Base-by-base conservation (phyloP, 192 early-diverging fungal species). In the Coemansia aciculifera region DNA sequence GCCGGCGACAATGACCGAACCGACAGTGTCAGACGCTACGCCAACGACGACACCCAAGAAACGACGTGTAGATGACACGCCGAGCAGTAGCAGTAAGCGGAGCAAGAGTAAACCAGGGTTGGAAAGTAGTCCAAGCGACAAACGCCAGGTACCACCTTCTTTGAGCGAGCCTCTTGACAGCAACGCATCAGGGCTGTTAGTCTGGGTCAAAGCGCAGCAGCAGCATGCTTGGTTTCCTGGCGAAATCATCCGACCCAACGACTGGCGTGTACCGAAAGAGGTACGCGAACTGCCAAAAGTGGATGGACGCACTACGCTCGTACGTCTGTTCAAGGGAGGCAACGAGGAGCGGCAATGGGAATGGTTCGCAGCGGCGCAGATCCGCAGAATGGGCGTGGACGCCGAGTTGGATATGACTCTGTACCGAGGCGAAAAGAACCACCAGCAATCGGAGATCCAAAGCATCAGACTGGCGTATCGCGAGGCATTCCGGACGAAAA, bases 151-250 rank as follows among this genome's bases (percentile, higher is more conserved):
- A 36, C 1, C 34, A 9, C 34, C 34, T 36, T 8, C 34, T 8
- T 36, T 36, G 34, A 36, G 34, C 34, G 34, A 68, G 51, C 44
- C 61, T 17, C 38, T 67, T 46, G n/a, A 48, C 1, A 5, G 1
- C 13, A 72, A 70, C n/a, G 42, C 60, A 5, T 0, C 32, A 1
- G 76, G 84, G 17, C 77, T 68, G 3, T 40, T 60, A 4, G 80
- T 85, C 40, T 85, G 84, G 84, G 84, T 77, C 6, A 79, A 79
- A 39, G 73, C 72, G 63, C 40, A 64, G 13, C 40, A 64, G 13
- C 71, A 66, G 32, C 79, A 67, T 9, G 77, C 84, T 39, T 83
- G 80, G 80, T 83, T 83, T 38, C 84, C 84, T 0, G 80, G 77
- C 11, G 74, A 79, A 21, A 64, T 75, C 44, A 68, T 64, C 24